Percentiles rank a stretch among this genome's conserved stretches.
Conservation (phyloP, 78 protist species). For the Abeoforma whisleri region DNA sequence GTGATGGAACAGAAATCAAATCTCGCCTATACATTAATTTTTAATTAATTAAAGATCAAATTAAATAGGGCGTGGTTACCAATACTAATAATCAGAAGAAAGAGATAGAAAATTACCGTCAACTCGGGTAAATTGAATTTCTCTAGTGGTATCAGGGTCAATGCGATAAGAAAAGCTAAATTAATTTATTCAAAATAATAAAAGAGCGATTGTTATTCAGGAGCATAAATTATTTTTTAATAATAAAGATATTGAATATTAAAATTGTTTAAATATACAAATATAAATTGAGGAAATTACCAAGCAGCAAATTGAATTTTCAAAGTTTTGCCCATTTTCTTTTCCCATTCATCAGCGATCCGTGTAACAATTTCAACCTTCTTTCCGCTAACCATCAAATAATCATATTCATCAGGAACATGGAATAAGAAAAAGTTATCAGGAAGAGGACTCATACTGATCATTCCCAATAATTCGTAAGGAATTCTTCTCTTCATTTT, state of each 20-base stretch:
- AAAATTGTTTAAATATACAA: too few relatives aligned
- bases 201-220: too few relatives aligned
- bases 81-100: too few relatives aligned
- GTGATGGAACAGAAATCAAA: too few relatives aligned
- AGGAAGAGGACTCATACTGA: constrained; percentile 51
- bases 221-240: too few relatives aligned
- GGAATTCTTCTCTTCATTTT: constrained; percentile 62
- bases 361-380: constrained; percentile 64
- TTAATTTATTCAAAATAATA: background rate
- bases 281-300: too few relatives aligned
- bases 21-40: too few relatives aligned
- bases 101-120: constrained; percentile 43
- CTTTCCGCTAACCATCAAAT: constrained; percentile 60
- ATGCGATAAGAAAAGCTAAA: constrained; percentile 38
- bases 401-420: constrained; percentile 67
- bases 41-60: too few relatives aligned
- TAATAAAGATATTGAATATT: too few relatives aligned
- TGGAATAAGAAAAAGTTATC: constrained; percentile 65
- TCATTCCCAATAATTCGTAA: constrained; percentile 36
- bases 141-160: constrained; percentile 33
- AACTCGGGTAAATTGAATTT: constrained; percentile 31
- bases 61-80: too few relatives aligned
- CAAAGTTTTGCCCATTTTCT: background rate
- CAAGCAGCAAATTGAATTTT: constrained; percentile 29
- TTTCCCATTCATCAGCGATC: constrained; percentile 50